Evolutionary conservation across 2,329 filamentous ascomycete species (phyloP).

Genomic region (Orbilia brochopaga): DNA sequence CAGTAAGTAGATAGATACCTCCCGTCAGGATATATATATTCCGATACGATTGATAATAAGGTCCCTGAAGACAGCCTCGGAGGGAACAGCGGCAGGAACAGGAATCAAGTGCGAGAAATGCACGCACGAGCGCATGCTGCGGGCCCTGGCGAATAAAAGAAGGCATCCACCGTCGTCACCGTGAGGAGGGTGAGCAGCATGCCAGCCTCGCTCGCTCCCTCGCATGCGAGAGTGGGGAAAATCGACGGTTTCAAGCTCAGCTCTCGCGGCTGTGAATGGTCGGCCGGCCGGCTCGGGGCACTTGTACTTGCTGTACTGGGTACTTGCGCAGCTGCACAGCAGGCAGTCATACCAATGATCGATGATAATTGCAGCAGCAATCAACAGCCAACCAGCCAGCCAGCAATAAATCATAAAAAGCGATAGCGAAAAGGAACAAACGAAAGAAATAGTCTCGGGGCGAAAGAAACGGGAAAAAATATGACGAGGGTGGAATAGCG

Average conservation of each 20-base stretch:
- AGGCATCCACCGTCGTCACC: background rate
- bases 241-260: background rate
- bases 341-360: too few species aligned
- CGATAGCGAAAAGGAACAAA: too few species aligned
- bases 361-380: too few species aligned
- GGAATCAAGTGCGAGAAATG: constrained; percentile 25
- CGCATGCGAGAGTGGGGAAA: constrained; percentile 4
- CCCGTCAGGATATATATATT: too few species aligned
- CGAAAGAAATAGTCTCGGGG: too few species aligned
- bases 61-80: background rate
- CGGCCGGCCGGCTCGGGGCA: background rate
- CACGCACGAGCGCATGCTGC: constrained; percentile 37
- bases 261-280: constrained; percentile 1
- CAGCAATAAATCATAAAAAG: too few species aligned
- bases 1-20: too few species aligned
- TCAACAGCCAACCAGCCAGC: too few species aligned
- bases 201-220: constrained; percentile 12
- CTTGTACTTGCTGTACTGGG: constrained; percentile 1
- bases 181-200: constrained; percentile 16
- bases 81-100: background rate
- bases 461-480: too few species aligned
- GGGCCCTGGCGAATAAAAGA: constrained; percentile 13
- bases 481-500: too few species aligned
- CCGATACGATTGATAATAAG: too few species aligned
- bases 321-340: background rate